Base-by-base conservation (phyloP, 257 asterid genomes). In the Ocimum tenuiflorum region DNA sequence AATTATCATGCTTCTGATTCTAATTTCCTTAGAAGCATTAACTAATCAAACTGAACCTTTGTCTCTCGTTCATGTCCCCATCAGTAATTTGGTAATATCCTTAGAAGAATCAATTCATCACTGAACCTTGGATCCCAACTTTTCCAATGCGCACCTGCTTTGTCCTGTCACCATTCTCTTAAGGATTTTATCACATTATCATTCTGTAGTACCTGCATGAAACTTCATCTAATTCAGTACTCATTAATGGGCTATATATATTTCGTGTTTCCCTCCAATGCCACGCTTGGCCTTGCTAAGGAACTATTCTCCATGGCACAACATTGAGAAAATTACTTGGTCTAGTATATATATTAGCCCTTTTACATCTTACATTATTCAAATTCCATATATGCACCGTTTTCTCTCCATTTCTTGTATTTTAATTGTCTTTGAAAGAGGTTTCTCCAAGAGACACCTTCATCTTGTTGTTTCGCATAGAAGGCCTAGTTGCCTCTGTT, bases 351-450 rank as follows among this genome's bases (percentile, higher is more conserved):
- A 67, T 56, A 39, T 31, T 17, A 0, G 24, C 47, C 27, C 9
- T 42, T 24, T 36, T 35, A 33, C 60, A 31, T 1, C 17, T 18
- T 42, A 13, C 46, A 38, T 52, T 31, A 6, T 3, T 8, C 15
- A 61, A 53, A 51, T 43, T 63, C 73, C 8, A 47, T 27, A 2
- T 19, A 36, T 15, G 13, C 20, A 24, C 7, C 35, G n/a, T 59
- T 67, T 17, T 43, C 33, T 61, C 65, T 42, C 45, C 68, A 38
- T 22, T 43, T 63, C 53, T 65, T 57, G 50, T 31, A 65, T 18
- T 49, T 48, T 15, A 6, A 23, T 72, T 47, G 63, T 66, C 57
- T 55, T 41, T n/a, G 12, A 41, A 47, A 18, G 66, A 65, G 51
- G 43, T 38, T 36, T 67, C 67, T 33, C 60, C 67, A 60, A 18